Base-by-base conservation (phyloP, 2,329 filamentous ascomycete species). In the Corynespora cassiicola region DNA sequence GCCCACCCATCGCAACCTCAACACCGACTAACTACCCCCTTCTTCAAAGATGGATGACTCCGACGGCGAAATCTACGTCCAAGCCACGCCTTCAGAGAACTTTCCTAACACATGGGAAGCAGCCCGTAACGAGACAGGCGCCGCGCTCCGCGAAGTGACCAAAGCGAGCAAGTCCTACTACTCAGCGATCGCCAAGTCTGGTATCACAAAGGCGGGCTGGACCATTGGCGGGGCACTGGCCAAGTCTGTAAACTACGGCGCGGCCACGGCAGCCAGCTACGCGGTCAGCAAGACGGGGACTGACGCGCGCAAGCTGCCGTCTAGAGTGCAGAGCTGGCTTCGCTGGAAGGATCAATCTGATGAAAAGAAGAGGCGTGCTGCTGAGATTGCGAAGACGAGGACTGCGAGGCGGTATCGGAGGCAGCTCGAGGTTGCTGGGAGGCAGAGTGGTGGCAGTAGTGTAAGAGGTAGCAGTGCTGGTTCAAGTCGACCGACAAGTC, bases 101-200 rank as follows among this genome's bases (percentile, higher is more conserved):
- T 54, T 50, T 37, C 53, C 53, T 2, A 41, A 41, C 16, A 58
- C 53, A 7, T 58, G 52, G 47, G 30, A 45, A 0, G 34, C 34
- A n/a, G 53, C 53, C 1, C 14, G 38, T 1, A 14, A 45, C 16
- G 42, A 52, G 16, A 43, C 53, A 4, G 23, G 21, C 7, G 18
- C 32, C 3, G 53, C 55, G 2, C n/a, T 46, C 3, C 23, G 18
- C 0, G 22, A 50, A 18, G 35, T 57, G 15, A 27, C 20, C 10
- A 8, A 27, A 4, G 53, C 53, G 8, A 42, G 53, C 2, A 14
- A 12, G 1, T 32, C 42, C 2, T 58, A 47, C 22, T 34, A 36
- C 22, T 24, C 29, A 3, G 44, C 53, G 7, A 9, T 58, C 5
- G 20, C 33, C 2, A 10, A 17, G 0, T 45, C 42, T 2, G 50